Conservation (phyloP, 1,284 basidiomycete genomes). For the Taiwanofungus camphoratus region DNA sequence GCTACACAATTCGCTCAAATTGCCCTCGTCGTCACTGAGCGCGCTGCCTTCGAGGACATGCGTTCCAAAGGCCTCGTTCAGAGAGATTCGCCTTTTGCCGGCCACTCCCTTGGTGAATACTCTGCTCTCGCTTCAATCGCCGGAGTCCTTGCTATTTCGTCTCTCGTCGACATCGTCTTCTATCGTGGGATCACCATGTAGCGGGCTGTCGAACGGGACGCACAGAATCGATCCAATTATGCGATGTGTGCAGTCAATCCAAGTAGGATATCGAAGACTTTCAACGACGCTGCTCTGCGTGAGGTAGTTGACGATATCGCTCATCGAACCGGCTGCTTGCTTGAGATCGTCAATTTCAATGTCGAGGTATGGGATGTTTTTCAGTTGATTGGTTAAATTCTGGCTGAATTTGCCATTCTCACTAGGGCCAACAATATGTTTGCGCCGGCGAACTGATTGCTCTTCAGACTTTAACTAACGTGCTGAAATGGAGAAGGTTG, state of each 20-base stretch:
- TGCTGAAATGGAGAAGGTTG: constrained; percentile 96
- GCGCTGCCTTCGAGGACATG: constrained; percentile 98
- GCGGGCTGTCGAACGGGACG: constrained; percentile 92
- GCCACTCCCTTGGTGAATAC: constrained; percentile 98
- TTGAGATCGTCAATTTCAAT: constrained; percentile 98
- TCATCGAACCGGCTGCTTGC: constrained; percentile 68
- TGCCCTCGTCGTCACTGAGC: constrained; percentile 95
- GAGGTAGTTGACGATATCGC: constrained; percentile 94
- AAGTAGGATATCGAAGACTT: constrained; percentile 88
- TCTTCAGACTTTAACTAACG: constrained; percentile 91
- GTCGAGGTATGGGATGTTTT: constrained; percentile 69
- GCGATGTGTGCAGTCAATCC: constrained; percentile 99
- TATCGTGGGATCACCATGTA: constrained; percentile 99
- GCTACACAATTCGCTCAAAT: constrained; percentile 99
- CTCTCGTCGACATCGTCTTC: constrained; percentile 98
- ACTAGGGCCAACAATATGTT: constrained; percentile 92
- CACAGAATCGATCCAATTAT: constrained; percentile 90
- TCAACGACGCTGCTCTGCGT: constrained; percentile 87
- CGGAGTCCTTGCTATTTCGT: constrained; percentile 90
- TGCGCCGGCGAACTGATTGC: constrained; percentile 95
- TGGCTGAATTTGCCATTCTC: constrained; percentile 7
- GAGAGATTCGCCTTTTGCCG: constrained; percentile 88
- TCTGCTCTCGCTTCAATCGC: constrained; percentile 97
- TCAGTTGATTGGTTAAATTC: background rate
- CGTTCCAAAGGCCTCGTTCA: constrained; percentile 93